phyloP scores from a whole-genome alignment of 1,284 basidiomycete species.

The Ganoderma meredithae region DNA sequence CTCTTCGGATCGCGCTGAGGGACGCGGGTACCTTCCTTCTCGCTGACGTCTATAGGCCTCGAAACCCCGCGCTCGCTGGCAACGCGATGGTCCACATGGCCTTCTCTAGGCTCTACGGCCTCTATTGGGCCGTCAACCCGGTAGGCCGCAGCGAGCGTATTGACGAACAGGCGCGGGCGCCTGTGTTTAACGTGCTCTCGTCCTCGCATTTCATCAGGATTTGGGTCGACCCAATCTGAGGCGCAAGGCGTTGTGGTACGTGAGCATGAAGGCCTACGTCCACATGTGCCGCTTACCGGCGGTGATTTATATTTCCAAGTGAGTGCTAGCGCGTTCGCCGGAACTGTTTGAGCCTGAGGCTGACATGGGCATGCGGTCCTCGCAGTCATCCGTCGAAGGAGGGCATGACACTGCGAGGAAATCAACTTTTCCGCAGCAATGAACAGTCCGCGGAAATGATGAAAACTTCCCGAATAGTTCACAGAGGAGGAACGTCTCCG shows the following conservation, averaged over 20 bases:
- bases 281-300: constrained; percentile 27
- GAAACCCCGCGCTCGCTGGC: too few relatives aligned
- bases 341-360: neutral
- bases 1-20: too few relatives aligned
- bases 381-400: constrained; percentile 51
- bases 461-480: too few relatives aligned
- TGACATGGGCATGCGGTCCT: neutral
- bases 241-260: constrained; percentile 43
- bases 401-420: too few relatives aligned
- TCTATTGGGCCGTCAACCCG: constrained; percentile 28
- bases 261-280: constrained; percentile 39
- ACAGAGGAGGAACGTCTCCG: too few relatives aligned
- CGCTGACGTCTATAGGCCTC: too few relatives aligned
- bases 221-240: constrained; percentile 40
- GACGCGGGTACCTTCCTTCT: too few relatives aligned
- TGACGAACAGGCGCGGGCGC: neutral
- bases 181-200: constrained; percentile 35
- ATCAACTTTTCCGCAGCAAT: too few relatives aligned
- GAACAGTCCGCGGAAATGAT: too few relatives aligned
- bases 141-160: neutral
- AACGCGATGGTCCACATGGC: too few relatives aligned
- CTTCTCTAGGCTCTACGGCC: too few relatives aligned
- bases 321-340: constrained; percentile 34
- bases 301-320: constrained; percentile 48
- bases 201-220: constrained; percentile 40